phyloP scores from a whole-genome alignment of 208 protist species.

The Crithidia brevicula region DNA sequence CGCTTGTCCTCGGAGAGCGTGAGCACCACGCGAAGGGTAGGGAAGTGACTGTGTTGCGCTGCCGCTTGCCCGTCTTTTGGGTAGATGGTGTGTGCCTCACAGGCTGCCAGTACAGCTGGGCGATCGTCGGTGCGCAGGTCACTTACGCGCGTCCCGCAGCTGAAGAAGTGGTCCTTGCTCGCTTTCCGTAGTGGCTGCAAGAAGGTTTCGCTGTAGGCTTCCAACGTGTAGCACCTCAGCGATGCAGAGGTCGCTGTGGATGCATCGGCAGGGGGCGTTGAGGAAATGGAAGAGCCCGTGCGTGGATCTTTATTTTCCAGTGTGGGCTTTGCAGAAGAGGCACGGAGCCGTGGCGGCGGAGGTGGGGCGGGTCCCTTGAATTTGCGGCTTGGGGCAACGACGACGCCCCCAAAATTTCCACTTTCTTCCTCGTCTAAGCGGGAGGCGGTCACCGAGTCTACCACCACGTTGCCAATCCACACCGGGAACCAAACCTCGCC shows the following conservation, averaged over 20 bases:
- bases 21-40: slow-evolving; percentile 62
- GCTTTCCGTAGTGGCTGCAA: slow-evolving; percentile 15
- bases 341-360: not conserved
- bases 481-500: slow-evolving; percentile 24
- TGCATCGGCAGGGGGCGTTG: not conserved
- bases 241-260: not conserved
- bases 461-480: slow-evolving; percentile 22
- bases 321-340: not conserved
- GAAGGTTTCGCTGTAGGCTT: slow-evolving; percentile 67
- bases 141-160: slow-evolving; percentile 69
- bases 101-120: slow-evolving; percentile 38
- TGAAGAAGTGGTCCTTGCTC: slow-evolving; percentile 41
- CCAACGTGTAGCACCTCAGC: slow-evolving; percentile 68
- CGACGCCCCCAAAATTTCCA: not conserved
- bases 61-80: not conserved
- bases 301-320: not conserved
- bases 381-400: not conserved
- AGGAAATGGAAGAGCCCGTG: not conserved
- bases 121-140: slow-evolving; percentile 51
- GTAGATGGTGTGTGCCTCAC: slow-evolving; percentile 13
- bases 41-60: not conserved
- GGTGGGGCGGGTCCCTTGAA: not conserved
- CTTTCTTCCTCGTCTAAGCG: not conserved
- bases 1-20: slow-evolving; percentile 45
- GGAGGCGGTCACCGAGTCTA: slow-evolving; percentile 11